Evolutionary conservation across 805 yeast species (phyloP).

Genomic region (Metschnikowia gelsemii): DNA sequence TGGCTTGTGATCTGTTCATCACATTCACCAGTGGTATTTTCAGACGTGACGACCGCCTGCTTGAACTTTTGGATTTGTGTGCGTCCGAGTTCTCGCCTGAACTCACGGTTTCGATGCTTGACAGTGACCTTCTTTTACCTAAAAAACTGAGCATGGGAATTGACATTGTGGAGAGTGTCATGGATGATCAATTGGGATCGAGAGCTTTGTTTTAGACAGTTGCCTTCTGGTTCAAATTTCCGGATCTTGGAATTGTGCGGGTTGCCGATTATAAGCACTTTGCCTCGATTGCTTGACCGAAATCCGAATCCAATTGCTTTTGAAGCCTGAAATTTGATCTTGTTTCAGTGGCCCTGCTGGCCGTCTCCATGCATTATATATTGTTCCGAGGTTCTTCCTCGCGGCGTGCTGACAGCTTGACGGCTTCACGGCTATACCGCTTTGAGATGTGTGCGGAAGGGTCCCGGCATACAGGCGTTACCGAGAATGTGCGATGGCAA

Average conservation of each 20-base stretch:
- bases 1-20: constrained; percentile 12
- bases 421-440: background rate
- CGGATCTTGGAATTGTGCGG: too few species aligned
- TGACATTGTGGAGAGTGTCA: constrained; percentile 2
- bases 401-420: too few species aligned
- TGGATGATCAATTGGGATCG: background rate
- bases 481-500: background rate
- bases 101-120: constrained; percentile 3
- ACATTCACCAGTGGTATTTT: constrained; percentile 5
- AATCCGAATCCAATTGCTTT: too few species aligned
- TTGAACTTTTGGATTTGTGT: background rate
- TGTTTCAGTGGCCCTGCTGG: too few species aligned
- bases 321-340: too few species aligned
- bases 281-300: too few species aligned
- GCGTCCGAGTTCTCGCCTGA: constrained; percentile 1
- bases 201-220: background rate
- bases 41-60: constrained; percentile 1
- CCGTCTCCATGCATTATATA: background rate
- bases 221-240: background rate
- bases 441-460: background rate
- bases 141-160: constrained; percentile 5
- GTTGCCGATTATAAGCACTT: too few species aligned
- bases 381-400: too few species aligned
- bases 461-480: constrained; percentile 2
- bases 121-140: constrained; percentile 9